Conservation (phyloP, 805 yeast species). For the Komagataella phaffii region DNA sequence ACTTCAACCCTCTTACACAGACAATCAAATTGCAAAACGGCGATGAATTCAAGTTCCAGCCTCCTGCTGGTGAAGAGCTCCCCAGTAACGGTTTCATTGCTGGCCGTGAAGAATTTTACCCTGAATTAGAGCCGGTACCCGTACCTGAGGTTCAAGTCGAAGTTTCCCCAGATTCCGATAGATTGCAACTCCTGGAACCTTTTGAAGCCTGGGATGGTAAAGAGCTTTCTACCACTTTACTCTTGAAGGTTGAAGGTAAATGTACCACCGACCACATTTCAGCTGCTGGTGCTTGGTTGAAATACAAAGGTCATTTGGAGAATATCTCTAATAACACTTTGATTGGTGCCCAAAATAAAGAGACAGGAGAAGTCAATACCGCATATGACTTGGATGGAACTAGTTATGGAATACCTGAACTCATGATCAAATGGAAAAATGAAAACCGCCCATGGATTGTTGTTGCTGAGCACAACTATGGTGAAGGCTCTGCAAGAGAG, state of each 20-base stretch:
- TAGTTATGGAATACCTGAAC: constrained; percentile 76
- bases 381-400: constrained; percentile 81
- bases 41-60: constrained; percentile 75
- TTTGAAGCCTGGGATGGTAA: constrained; percentile 78
- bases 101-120: constrained; percentile 54
- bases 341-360: constrained; percentile 94
- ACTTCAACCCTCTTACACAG: constrained; percentile 93
- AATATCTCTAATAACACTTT: constrained; percentile 91
- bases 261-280: constrained; percentile 98
- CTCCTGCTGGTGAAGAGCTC: constrained; percentile 84
- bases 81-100: constrained; percentile 84
- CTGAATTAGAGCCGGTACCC: constrained; percentile 41
- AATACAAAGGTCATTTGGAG: constrained; percentile 95
- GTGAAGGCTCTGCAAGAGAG: constrained; percentile 99
- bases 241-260: constrained; percentile 91
- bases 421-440: constrained; percentile 91
- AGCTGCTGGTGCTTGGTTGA: constrained; percentile 98
- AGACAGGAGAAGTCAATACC: constrained; percentile 89
- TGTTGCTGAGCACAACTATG: constrained; percentile 95
- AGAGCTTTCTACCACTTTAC: constrained; percentile 64
- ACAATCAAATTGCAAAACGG: constrained; percentile 81
- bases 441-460: constrained; percentile 84
- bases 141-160: constrained; percentile 33
- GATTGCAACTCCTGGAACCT: constrained; percentile 85
- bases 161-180: constrained; percentile 77